Evolutionary conservation across 1,284 basidiomycete genomes (phyloP), one percentile per base, ranked within the genome.

Genomic region (Fomitopsis schrenkii): DNA sequence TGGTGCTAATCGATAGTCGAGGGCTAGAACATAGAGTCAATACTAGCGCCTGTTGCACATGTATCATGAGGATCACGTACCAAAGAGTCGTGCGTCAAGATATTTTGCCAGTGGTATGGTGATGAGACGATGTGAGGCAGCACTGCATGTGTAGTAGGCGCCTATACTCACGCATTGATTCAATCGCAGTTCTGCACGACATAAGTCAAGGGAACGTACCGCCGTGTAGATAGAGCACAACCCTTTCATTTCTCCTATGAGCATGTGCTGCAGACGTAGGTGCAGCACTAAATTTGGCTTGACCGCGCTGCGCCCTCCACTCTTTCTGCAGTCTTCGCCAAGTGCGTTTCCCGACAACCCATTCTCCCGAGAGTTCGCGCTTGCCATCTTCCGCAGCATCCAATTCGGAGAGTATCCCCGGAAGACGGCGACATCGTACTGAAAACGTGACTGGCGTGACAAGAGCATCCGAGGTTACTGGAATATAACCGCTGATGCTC

Each of bases 1-100:
- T 1, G 97, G 97, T 0, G 97, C 96, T 35, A 99, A 82, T 19
- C 97, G 91, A 75, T 99, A 99, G 73, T 98, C 95, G 67, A 98
- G 81, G n/a, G 94, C 93, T 95, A 50, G 12, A 5, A n/a, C 28
- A n/a, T 5, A 0, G 26, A 14, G 14, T 40, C 38, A 40, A 40
- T 15, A 3, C 6, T 40, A 10, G 38, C 38, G 9, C 38, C 38
- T 14, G 9, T 5, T 26, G 19, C 12, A 22, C 3, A 50, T 10
- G 22, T 12, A 14, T 14, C 28, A 14, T 22, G 19, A 14, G 10
- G 14, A 28, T 2, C 6, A 46, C 59, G 3, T 36, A 94, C 94
- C 93, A 76, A 98, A 98, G n/a, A 98, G 88, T 38, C 97, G 87
- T 35, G 94, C 90, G 70, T 96, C 93, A 38, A 93, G 89, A 68